phyloP scores from a whole-genome alignment of 257 asterid genomes.

The Rhazya stricta region DNA sequence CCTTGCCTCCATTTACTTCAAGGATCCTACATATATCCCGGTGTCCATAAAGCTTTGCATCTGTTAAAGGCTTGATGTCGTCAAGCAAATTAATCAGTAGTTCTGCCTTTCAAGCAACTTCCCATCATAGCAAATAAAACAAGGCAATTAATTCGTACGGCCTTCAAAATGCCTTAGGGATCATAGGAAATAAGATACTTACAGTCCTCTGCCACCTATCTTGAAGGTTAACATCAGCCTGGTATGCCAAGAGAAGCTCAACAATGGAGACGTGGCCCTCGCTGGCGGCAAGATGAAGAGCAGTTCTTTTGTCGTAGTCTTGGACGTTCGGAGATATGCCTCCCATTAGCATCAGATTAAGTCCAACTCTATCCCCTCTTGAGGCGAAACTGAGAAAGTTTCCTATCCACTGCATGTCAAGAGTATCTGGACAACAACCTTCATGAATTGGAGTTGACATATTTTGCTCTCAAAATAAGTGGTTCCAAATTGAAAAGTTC shows the following conservation, averaged over 20 bases:
- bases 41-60: conserved; percentile 52
- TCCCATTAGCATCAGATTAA: conserved; percentile 48
- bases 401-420: conserved; percentile 48
- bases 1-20: conserved; percentile 56
- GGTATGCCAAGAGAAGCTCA: conserved; percentile 56
- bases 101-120: not conserved
- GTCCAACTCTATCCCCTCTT: conserved; percentile 60
- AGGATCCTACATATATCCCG: conserved; percentile 62
- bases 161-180: not conserved
- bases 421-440: conserved; percentile 21
- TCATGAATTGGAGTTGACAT: conserved; percentile 28
- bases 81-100: conserved; percentile 6
- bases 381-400: conserved; percentile 61
- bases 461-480: not conserved
- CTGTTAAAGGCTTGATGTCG: conserved; percentile 44
- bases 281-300: conserved; percentile 64
- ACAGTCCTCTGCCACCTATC: conserved; percentile 62
- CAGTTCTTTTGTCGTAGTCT: conserved; percentile 53
- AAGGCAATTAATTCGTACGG: not conserved
- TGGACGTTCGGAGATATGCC: conserved; percentile 55
- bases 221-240: conserved; percentile 50
- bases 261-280: conserved; percentile 64
- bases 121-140: not conserved
- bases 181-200: not conserved
- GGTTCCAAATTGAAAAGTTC: not conserved